Evolutionary conservation across 306 rosid species (phyloP).

Genomic region (Lagenaria siceraria): DNA sequence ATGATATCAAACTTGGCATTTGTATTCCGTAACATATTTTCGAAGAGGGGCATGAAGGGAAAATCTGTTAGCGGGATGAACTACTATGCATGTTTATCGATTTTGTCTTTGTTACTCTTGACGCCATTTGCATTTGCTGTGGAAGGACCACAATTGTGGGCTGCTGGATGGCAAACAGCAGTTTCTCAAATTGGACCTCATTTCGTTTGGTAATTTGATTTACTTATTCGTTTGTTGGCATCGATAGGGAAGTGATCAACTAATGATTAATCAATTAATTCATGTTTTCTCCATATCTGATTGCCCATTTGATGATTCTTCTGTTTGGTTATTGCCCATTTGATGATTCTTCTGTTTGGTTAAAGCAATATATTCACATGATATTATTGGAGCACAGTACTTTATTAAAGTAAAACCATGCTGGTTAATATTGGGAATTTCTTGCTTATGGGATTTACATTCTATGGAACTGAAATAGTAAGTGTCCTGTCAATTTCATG

Average conservation of each 20-base stretch:
- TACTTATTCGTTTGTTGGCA: neutral
- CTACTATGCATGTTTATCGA: constrained; percentile 81
- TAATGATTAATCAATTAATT: neutral
- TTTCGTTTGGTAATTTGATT: constrained; percentile 49
- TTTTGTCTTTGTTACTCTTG: constrained; percentile 59
- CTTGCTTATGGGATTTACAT: neutral
- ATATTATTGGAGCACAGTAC: neutral
- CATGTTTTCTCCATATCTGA: neutral
- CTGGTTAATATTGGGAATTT: neutral
- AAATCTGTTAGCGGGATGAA: constrained; percentile 92
- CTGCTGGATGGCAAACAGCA: constrained; percentile 68
- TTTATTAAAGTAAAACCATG: neutral
- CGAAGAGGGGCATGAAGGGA: constrained; percentile 89
- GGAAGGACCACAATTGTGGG: constrained; percentile 88
- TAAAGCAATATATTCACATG: neutral
- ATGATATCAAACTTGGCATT: constrained; percentile 93
- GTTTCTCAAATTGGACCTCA: constrained; percentile 64
- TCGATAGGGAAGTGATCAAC: neutral
- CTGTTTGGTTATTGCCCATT: no score
- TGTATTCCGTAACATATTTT: constrained; percentile 77
- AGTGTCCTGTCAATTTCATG: neutral
- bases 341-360: neutral
- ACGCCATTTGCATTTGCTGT: constrained; percentile 86
- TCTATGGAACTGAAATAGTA: neutral
- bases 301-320: no score